Base-by-base conservation (phyloP, 192 early-diverging fungal species). In the Dimargaris cristalligena region DNA sequence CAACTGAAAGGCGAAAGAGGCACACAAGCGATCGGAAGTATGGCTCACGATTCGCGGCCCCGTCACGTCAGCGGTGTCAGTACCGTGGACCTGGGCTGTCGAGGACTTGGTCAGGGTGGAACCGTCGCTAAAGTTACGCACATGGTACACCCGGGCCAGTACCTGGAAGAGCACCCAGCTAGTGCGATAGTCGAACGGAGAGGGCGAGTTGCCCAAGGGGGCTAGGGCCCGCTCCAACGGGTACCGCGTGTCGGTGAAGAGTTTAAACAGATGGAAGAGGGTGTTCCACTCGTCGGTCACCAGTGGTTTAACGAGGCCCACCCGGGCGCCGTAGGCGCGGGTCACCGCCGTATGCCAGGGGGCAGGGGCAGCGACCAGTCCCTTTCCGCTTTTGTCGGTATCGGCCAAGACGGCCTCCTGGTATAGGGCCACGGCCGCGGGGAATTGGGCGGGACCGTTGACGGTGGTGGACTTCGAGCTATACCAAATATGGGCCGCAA, bases 251-350 rank as follows among this genome's bases (percentile, higher is more conserved):
- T 80, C 60, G 10, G 72, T 71, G 58, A 63, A 75, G 13, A 90
- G 63, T 54, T 79, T 76, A 14, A 95, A 67, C 31, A 95, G 73
- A 65, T 89, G 87, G 63, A 78, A 95, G 41, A 71, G 73, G 25
- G 89, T 71, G 60, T 91, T 86, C 52, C 63, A 75, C 29, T 65
- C 64, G 16, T 55, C 49, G 25, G 63, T 54, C n/a, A n/a, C n/a
- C n/a, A n/a, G n/a, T n/a, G n/a, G n/a, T n/a, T n/a, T n/a, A n/a
- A n/a, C n/a, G n/a, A n/a, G n/a, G n/a, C n/a, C n/a, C n/a, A n/a
- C n/a, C n/a, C n/a, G n/a, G n/a, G n/a, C n/a, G 9, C 18, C 25
- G 18, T 30, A 0, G 52, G 34, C 45, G 2, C 44, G 62, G 33
- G 62, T 60, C 0, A 47, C 51, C 28, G 58, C 49, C 33, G 20